A percentile compares a stretch with the other conserved stretches of the same genome.
These are phyloP conservation scores for Leccinum rimulosum DNA, from an alignment of 768 basidiomycete genomes.

Conservation along the genomic window DNA sequence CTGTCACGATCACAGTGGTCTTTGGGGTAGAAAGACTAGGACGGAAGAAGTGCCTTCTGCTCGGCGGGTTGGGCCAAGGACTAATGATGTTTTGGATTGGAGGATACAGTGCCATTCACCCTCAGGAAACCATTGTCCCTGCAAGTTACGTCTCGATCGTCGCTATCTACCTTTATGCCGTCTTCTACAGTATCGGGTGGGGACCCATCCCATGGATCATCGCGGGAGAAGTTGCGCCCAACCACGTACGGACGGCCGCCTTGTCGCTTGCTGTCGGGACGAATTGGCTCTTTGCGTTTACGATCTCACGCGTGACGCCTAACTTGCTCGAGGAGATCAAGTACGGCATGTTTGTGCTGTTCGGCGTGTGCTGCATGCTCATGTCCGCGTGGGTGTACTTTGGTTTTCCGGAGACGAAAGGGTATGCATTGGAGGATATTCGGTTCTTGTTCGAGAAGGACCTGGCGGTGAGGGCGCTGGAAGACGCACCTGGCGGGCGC, in stretches of 20 bases:
- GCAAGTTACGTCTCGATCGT: constrained; percentile 39
- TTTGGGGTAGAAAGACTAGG: constrained; percentile 49
- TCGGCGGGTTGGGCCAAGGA: constrained; percentile 49
- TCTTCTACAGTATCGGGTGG: constrained; percentile 36
- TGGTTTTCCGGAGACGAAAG: constrained; percentile 41
- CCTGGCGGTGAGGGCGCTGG: constrained; percentile 29
- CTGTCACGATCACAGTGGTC: constrained; percentile 38
- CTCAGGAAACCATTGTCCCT: constrained; percentile 25
- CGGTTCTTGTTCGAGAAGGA: constrained; percentile 37
- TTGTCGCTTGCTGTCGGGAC: constrained; percentile 33
- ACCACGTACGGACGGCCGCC: constrained; percentile 36
- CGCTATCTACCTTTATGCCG: constrained; percentile 38
- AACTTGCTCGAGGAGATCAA: constrained; percentile 34
- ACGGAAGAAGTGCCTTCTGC: constrained; percentile 48
- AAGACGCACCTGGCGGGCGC: constrained; percentile 36
- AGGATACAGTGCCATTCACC: constrained; percentile 34
- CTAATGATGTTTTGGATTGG: constrained; percentile 39
- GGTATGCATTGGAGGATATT: constrained; percentile 40
- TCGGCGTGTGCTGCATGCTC: constrained; percentile 32
- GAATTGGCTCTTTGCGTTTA: constrained; percentile 39
- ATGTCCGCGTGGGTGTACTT: constrained; percentile 37
- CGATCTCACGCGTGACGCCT: constrained; percentile 37
- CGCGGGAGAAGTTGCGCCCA: constrained; percentile 38
- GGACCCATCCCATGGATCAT: constrained; percentile 32
- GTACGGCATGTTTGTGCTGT: constrained; percentile 35